Evolutionary conservation across 768 basidiomycete genomes (phyloP).

Genomic region (Hydnomerulius pinastri): DNA sequence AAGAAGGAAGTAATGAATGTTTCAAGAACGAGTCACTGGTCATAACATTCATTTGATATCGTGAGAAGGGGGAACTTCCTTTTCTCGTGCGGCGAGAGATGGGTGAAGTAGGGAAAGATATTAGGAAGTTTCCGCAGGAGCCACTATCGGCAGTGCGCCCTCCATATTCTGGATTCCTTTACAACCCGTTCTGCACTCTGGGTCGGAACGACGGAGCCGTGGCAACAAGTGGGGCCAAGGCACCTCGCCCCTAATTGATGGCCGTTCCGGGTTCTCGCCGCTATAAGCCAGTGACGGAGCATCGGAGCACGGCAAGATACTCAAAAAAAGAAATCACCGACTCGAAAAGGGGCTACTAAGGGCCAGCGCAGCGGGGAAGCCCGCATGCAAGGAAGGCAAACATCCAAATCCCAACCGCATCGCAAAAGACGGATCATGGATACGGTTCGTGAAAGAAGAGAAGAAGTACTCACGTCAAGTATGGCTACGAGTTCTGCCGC

Average conservation of each 20-base stretch:
- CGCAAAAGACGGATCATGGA: neutral
- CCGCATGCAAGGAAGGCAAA: neutral
- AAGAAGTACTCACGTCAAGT: slow-evolving; percentile 31
- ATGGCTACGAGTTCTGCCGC: slow-evolving; percentile 33
- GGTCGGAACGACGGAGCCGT: slow-evolving; percentile 15
- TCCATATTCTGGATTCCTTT: neutral
- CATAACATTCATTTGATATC: neutral
- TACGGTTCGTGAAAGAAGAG: neutral
- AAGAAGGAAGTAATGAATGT: neutral
- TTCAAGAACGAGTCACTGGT: no score
- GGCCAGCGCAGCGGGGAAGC: slow-evolving; percentile 14
- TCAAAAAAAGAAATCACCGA: slow-evolving; percentile 1
- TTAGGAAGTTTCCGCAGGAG: neutral
- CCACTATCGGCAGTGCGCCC: neutral
- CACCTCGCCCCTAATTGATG: slow-evolving; percentile 1
- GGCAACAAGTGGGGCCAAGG: no score
- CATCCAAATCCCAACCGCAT: neutral
- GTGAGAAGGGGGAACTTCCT: neutral
- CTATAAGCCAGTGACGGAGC: slow-evolving; percentile 11
- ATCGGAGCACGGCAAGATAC: no score
- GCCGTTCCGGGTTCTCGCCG: slow-evolving; percentile 15
- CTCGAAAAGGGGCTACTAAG: slow-evolving; percentile 14
- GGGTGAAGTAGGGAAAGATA: neutral
- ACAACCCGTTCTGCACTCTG: slow-evolving; percentile 2
- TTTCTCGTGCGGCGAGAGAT: neutral